Evolutionary conservation across 2,329 filamentous ascomycete genomes (phyloP), one percentile per base, ranked within the genome.

Genomic region (Aureobasidium sp.): DNA sequence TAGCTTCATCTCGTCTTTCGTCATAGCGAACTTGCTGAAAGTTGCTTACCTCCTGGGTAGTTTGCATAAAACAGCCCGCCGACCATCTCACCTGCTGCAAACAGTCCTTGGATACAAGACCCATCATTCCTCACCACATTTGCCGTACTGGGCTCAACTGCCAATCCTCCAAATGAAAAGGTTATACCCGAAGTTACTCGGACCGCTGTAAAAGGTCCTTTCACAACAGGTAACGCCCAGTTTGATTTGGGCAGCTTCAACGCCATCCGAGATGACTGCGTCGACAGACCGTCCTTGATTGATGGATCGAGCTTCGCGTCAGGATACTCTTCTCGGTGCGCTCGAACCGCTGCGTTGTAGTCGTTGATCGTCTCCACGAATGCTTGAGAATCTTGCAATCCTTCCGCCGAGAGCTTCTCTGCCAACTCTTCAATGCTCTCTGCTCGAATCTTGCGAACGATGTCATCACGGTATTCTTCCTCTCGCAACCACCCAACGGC

Each of bases 91-190:
- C 86, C 86, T 3, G 76, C 80, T 65, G 83, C 85, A 64, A 79
- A 87, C 2, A 88, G 67, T 0, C 84, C 83, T 0, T 77, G 77
- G 5, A 88, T 77, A 5, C 67, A 66, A 1, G 74, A 75, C 0
- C 77, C 80, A 0, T 72, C 69, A 4, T 77, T 73, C 2, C 75
- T 77, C 15, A 86, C 69, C 0, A 87, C 79, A 3, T 75, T 75
- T 3, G 79, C 77, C 0, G 81, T 85, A 29, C 81, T 70, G 0
- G 83, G 77, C 53, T 83, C 77, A 2, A 86, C 79, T 5, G 78
- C 77, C 7, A 88, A 71, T 0, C 86, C 85, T 1, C 85, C 86
- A 72, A 88, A 89, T 0, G 86, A 88, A 66, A 88, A 89, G 0
- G 85, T 88, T 16, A 89, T 79, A 1, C 86, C 86, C 49, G 83